Evolutionary conservation across 768 basidiomycete species (phyloP).

Genomic region (Austroboletus festivus): DNA sequence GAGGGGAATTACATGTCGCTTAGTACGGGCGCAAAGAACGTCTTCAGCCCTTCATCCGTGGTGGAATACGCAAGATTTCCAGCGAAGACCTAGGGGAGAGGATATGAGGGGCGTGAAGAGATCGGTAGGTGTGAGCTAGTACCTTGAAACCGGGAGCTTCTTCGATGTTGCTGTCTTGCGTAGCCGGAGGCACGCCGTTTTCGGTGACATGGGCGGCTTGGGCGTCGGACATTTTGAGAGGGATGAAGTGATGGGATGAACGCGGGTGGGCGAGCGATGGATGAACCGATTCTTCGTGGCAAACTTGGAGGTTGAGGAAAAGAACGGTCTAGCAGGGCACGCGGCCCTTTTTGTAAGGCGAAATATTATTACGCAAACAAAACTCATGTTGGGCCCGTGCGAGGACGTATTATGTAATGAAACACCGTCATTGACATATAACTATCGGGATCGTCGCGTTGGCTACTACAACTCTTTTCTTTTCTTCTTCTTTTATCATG

Average conservation of each 20-base stretch:
- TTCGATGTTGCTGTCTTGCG: slow-evolving; percentile 64
- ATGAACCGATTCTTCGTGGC: slow-evolving; percentile 83
- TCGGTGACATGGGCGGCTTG: slow-evolving; percentile 79
- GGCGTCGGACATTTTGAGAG: slow-evolving; percentile 84
- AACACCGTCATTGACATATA: too few species aligned
- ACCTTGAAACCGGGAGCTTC: slow-evolving; percentile 84
- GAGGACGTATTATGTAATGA: not conserved
- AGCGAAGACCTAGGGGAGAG: slow-evolving; percentile 70
- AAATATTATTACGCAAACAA: slow-evolving; percentile 21
- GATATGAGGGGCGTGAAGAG: slow-evolving; percentile 14
- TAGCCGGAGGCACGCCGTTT: slow-evolving; percentile 80
- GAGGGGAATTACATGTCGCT: slow-evolving; percentile 73
- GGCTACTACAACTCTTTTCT: slow-evolving; percentile 4
- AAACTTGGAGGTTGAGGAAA: slow-evolving; percentile 81
- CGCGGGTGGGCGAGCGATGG: slow-evolving; percentile 55
- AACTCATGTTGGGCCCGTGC: not conserved
- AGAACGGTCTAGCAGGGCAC: slow-evolving; percentile 28
- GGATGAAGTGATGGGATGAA: slow-evolving; percentile 53
- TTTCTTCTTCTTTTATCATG: slow-evolving; percentile 35
- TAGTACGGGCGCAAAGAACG: slow-evolving; percentile 87
- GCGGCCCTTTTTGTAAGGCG: slow-evolving; percentile 38
- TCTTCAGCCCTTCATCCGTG: slow-evolving; percentile 91
- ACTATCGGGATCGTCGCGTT: too few species aligned
- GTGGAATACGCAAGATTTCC: slow-evolving; percentile 95
- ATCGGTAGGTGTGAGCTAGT: too few species aligned